These are phyloP conservation scores for Aspergillus biplanus DNA, from an alignment of 495 filamentous ascomycete species.

Conservation along the genomic window DNA sequence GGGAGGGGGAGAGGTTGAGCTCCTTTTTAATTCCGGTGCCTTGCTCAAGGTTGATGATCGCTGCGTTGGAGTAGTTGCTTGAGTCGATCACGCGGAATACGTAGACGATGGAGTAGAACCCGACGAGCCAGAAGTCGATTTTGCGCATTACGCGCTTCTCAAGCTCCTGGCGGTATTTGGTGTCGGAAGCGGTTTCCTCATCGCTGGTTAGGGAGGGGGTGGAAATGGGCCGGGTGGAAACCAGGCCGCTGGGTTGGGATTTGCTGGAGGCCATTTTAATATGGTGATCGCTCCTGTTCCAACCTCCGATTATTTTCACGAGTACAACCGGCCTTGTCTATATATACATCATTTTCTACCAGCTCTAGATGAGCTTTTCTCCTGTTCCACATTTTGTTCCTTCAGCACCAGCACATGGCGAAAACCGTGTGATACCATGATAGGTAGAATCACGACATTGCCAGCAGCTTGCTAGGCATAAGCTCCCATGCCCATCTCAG, in stretches of 20 bases:
- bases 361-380: background rate
- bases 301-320: too few species aligned
- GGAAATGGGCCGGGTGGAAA: background rate
- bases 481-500: background rate
- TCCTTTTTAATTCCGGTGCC: conserved; percentile 49
- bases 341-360: background rate
- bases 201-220: conserved; percentile 6
- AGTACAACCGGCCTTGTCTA: too few species aligned
- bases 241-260: background rate
- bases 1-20: conserved; percentile 34
- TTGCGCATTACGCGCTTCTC: conserved; percentile 40
- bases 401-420: background rate
- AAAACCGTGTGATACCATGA: conserved; percentile 25
- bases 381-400: background rate
- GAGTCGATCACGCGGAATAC: conserved; percentile 46
- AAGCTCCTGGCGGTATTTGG: conserved; percentile 19
- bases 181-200: background rate
- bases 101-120: conserved; percentile 48
- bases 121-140: conserved; percentile 47
- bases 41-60: conserved; percentile 51
- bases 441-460: conserved; percentile 32
- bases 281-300: too few species aligned
- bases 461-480: background rate
- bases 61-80: conserved; percentile 48
- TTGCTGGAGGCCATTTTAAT: conserved; percentile 4